phyloP scores from a whole-genome alignment of 78 protist species.

The Emiliania huxleyi region DNA sequence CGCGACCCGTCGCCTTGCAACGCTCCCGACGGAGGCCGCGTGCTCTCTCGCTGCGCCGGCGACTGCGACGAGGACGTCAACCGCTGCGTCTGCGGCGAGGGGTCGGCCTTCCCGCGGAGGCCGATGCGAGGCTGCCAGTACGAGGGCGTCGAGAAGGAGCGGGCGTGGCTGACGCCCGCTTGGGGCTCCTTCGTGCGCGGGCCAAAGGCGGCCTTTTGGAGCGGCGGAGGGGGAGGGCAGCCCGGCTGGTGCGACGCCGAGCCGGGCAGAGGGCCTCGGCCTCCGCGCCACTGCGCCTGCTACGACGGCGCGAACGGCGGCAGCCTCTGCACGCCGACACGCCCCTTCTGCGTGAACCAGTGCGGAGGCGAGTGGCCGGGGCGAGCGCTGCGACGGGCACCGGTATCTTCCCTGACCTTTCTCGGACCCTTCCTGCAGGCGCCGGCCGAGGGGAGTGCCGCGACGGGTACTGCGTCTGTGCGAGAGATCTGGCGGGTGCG shows the following conservation, averaged over 20 bases:
- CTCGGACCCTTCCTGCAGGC: no score
- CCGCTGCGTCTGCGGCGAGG: not conserved
- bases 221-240: not conserved
- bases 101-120: not conserved
- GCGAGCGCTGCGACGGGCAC: no score
- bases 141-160: not conserved
- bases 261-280: not conserved
- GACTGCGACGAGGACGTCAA: not conserved
- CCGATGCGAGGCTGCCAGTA: not conserved
- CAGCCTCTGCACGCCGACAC: not conserved
- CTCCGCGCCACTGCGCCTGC: not conserved
- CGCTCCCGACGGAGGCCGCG: not conserved
- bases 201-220: not conserved
- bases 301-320: not conserved
- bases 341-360: constrained; percentile 7
- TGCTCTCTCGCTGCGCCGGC: not conserved
- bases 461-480: not conserved
- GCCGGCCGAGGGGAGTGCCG: no score
- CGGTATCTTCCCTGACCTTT: no score
- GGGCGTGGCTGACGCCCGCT: not conserved
- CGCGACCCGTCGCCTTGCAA: not conserved
- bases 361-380: not conserved
- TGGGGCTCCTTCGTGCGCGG: not conserved
- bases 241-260: constrained; percentile 6
- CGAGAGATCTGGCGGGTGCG: not conserved